Evolutionary conservation across 495 filamentous ascomycete species (phyloP).

Genomic region (Daldinia loculata): DNA sequence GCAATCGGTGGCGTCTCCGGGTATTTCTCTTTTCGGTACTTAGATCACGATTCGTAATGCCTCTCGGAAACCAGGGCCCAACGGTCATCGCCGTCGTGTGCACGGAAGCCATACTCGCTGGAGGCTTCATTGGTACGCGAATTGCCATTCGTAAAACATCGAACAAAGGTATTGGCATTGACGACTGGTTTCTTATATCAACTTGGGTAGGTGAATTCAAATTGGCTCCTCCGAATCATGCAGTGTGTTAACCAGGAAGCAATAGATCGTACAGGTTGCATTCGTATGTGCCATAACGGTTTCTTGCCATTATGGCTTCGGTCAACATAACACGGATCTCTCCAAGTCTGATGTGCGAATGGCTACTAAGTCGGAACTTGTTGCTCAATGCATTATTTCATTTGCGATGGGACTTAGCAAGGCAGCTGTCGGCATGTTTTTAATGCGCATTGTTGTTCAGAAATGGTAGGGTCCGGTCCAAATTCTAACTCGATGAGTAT

Average conservation of each 20-base stretch:
- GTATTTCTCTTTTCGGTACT: background rate
- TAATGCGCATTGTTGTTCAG: slow-evolving; percentile 26
- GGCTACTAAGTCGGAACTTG: slow-evolving; percentile 14
- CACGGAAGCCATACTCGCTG: slow-evolving; percentile 22
- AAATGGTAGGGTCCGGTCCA: background rate
- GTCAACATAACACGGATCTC: slow-evolving; percentile 27
- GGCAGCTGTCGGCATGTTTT: slow-evolving; percentile 15
- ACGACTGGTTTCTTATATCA: slow-evolving; percentile 33
- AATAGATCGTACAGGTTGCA: slow-evolving; percentile 18
- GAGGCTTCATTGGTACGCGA: slow-evolving; percentile 22
- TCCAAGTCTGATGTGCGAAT: slow-evolving; percentile 13
- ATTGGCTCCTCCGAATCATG: background rate
- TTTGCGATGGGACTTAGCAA: slow-evolving; percentile 26
- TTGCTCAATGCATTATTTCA: slow-evolving; percentile 15
- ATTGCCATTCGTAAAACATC: slow-evolving; percentile 28
- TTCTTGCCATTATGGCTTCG: slow-evolving; percentile 32
- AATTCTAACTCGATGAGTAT: background rate
- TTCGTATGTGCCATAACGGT: slow-evolving; percentile 18
- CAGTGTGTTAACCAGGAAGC: background rate
- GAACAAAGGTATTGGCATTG: slow-evolving; percentile 22
- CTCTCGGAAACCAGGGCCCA: slow-evolving; percentile 33
- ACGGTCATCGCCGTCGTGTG: slow-evolving; percentile 24
- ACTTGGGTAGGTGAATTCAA: slow-evolving; percentile 29
- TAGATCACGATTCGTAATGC: slow-evolving; percentile 7
- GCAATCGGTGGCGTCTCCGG: background rate